Conservation (phyloP, 192 early-diverging fungal genomes). For the Rhizoclosmatium sp. region DNA sequence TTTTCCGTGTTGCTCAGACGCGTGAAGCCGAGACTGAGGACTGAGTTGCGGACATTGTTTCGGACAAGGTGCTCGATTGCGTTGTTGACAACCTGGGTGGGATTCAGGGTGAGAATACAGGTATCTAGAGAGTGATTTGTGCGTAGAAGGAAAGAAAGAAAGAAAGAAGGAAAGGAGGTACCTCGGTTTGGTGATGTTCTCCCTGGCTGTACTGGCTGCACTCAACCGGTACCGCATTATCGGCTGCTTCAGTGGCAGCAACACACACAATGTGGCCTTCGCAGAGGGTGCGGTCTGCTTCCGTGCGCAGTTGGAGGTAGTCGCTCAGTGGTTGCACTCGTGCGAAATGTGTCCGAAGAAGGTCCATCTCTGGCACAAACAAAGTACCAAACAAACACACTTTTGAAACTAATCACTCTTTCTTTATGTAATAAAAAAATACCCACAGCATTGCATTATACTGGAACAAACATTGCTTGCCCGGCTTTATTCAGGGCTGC, state of each 20-base stretch:
- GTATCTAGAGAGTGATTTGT: neutral
- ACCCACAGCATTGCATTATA: constrained; percentile 9
- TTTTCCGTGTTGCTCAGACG: neutral
- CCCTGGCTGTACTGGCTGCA: neutral
- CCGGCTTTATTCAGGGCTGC: constrained; percentile 59
- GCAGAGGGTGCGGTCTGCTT: neutral
- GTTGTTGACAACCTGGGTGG: constrained; percentile 41
- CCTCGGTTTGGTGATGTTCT: neutral
- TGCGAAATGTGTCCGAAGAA: constrained; percentile 1
- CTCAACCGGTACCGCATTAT: neutral
- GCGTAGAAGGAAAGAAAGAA: neutral
- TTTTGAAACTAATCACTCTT: no score
- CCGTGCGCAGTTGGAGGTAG: neutral
- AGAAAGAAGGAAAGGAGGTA: neutral
- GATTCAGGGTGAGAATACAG: neutral
- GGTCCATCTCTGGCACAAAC: constrained; percentile 11
- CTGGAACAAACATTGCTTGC: constrained; percentile 44
- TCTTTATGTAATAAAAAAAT: neutral
- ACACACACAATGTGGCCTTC: neutral
- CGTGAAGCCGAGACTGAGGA: constrained; percentile 47
- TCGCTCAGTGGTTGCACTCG: neutral
- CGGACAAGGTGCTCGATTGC: constrained; percentile 38
- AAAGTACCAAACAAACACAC: neutral
- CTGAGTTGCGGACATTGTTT: constrained; percentile 1
- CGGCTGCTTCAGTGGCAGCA: neutral